Evolutionary conservation across 345 rosid genomes (phyloP), one percentile per base, ranked within the genome.

Genomic region (Hibiscus mutabilis): DNA sequence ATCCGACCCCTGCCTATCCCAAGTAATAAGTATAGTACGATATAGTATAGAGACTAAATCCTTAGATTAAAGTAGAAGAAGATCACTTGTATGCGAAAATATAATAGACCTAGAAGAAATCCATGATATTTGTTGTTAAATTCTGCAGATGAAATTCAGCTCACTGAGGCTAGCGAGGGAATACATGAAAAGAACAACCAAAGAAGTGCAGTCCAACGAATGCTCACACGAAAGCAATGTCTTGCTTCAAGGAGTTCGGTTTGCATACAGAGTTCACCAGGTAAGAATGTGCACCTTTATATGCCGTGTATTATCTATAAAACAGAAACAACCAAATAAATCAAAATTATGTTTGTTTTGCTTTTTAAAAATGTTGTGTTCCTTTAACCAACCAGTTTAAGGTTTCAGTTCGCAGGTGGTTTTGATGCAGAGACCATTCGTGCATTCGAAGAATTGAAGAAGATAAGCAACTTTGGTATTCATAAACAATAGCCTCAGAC

Each of bases 261-360:
- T 92, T 69, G 97, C 97, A 55, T 87, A 87, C 73, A 83, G 91
- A 56, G 71, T 86, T 73, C 97, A 95, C 80, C 97, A 95, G 92
- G 99, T 92, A 37, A 37, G 42, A 37, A 37, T 8, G 7, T 33
- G 35, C 35, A 4, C 0, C 35, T 5, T 5, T 33, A 5, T 33
- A 33, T 33, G 0, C 7, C 7, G 35, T 33, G 35, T 33, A 33
- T 33, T 33, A 33, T 5, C 35, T 4, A 33, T 33, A 72, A 47
- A 52, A 71, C 66, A 37, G 15, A 31, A 49, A 49, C 8, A 47
- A 13, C 5, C 5, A 15, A 47, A 14, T 14, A 47, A 47, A 47
- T 13, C 13, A 40, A 37, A 37, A 47, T 6, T 0, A 3, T 49
- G 6, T 14, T 4, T 55, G 24, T 44, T 51, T 6, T 37, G 40